These are phyloP conservation scores for Phlyctochytrium planicorne DNA, from an alignment of 192 early-diverging fungal genomes.

Conservation along the genomic window DNA sequence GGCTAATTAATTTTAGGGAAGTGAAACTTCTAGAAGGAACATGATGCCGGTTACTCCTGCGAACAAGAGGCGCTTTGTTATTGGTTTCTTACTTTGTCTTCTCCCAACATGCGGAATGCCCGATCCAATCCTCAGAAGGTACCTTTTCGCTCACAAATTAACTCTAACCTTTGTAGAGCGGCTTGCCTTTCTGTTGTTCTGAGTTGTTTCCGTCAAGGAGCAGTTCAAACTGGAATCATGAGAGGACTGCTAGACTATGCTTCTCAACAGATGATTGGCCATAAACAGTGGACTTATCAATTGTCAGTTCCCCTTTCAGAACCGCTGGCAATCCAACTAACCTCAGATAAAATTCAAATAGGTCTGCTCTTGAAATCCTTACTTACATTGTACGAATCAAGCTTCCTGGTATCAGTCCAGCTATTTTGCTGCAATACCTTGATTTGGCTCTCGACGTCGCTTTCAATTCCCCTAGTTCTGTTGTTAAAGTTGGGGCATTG, in stretches of 20 bases:
- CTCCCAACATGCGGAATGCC: conserved; percentile 57
- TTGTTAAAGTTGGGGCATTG: conserved; percentile 49
- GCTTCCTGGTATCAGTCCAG: conserved; percentile 43
- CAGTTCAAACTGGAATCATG: conserved; percentile 40
- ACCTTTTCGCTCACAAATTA: not conserved
- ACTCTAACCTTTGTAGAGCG: conserved; percentile 22
- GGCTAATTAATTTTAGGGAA: conserved; percentile 21
- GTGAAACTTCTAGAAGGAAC: conserved; percentile 37
- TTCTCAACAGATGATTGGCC: conserved; percentile 50
- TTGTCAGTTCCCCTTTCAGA: conserved; percentile 32
- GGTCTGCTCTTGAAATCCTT: conserved; percentile 57
- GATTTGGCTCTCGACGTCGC: conserved; percentile 50
- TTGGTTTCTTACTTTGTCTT: conserved; percentile 53
- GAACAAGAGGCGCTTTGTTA: conserved; percentile 52
- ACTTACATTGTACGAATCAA: conserved; percentile 45
- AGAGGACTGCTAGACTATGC: conserved; percentile 51
- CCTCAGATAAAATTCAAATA: conserved; percentile 19
- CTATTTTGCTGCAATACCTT: conserved; percentile 51
- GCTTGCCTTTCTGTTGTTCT: conserved; percentile 42
- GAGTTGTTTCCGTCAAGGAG: conserved; percentile 45
- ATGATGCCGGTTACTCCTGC: conserved; percentile 52
- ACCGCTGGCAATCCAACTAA: conserved; percentile 9
- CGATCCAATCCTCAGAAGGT: conserved; percentile 49
- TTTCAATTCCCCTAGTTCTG: conserved; percentile 49
- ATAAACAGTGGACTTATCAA: conserved; percentile 58